phyloP scores from a whole-genome alignment of 805 yeast species.

The Starmera dryadoides region DNA sequence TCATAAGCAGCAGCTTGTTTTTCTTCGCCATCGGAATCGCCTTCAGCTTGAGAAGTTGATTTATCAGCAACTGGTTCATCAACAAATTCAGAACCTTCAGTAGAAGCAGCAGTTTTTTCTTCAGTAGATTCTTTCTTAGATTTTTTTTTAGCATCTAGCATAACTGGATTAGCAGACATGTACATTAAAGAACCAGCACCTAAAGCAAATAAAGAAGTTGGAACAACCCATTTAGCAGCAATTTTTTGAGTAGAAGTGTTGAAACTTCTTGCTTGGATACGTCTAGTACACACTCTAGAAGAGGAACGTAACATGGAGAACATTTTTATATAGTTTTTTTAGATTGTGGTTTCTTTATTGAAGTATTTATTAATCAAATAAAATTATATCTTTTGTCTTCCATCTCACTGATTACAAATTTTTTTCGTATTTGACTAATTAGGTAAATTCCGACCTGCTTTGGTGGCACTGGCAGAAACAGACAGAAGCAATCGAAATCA shows the following conservation, averaged over 20 bases:
- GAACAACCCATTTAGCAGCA: constrained; percentile 9
- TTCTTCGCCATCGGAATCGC: constrained; percentile 23
- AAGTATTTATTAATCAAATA: too few relatives aligned
- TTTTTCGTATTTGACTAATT: too few relatives aligned
- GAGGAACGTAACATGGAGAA: too few relatives aligned
- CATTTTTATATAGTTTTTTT: too few relatives aligned
- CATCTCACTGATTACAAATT: too few relatives aligned
- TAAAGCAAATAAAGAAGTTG: constrained; percentile 10
- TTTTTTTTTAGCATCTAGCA: constrained; percentile 10
- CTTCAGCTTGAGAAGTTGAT: constrained; percentile 5
- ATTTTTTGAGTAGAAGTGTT: constrained; percentile 4
- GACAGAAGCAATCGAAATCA: too few relatives aligned
- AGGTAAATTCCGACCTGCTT: too few relatives aligned
- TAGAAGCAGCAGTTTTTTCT: background rate
- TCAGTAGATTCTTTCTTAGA: background rate
- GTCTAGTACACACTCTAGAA: too few relatives aligned
- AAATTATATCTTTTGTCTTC: too few relatives aligned
- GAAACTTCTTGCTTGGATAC: constrained; percentile 4
- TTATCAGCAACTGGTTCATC: constrained; percentile 2
- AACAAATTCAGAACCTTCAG: constrained; percentile 1
- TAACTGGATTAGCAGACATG: constrained; percentile 9
- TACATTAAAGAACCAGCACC: constrained; percentile 11
- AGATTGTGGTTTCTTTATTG: too few relatives aligned
- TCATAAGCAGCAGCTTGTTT: constrained; percentile 67
- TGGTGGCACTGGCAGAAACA: too few relatives aligned